phyloP scores from a whole-genome alignment of 805 yeast species.

The Novakomyces olei region DNA sequence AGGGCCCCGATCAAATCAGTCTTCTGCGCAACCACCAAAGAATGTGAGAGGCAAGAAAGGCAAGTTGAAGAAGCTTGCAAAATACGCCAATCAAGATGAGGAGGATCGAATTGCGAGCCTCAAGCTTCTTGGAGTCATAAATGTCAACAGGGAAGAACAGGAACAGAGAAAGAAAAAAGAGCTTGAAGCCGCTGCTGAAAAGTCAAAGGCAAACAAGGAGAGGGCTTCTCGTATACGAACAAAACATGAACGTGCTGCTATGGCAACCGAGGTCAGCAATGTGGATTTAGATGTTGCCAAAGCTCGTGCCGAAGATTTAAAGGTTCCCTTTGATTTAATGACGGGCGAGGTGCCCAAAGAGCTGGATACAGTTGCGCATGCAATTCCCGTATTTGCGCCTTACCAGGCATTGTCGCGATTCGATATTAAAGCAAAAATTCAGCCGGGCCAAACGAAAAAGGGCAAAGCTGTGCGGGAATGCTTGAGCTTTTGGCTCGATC shows the following conservation, averaged over 20 bases:
- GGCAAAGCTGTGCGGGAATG: constrained; percentile 40
- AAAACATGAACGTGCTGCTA: no score
- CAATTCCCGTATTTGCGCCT: constrained; percentile 80
- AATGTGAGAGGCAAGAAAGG: constrained; percentile 62
- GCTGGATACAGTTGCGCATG: constrained; percentile 34
- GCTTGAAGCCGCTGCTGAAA: constrained; percentile 16
- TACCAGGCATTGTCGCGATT: constrained; percentile 58
- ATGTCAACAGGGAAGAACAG: constrained; percentile 14
- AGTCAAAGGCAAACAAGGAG: no score
- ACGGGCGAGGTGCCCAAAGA: no score
- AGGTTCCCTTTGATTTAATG: no score
- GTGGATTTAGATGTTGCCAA: no score
- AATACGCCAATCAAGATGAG: constrained; percentile 81
- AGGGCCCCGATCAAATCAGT: no score
- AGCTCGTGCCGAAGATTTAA: no score
- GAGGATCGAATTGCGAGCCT: constrained; percentile 56
- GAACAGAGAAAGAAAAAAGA: constrained; percentile 17
- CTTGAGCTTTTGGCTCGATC: no score
- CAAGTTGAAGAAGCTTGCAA: constrained; percentile 62
- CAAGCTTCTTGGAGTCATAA: constrained; percentile 67
- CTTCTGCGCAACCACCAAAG: background rate
- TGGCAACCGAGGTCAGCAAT: no score
- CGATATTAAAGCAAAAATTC: constrained; percentile 64
- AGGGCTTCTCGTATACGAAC: no score
- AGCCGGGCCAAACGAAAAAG: constrained; percentile 59